A percentile compares a stretch with the other conserved stretches of the same genome.
phyloP scores from a whole-genome alignment of 306 rosid genomes.

The Hippophae tibetana region DNA sequence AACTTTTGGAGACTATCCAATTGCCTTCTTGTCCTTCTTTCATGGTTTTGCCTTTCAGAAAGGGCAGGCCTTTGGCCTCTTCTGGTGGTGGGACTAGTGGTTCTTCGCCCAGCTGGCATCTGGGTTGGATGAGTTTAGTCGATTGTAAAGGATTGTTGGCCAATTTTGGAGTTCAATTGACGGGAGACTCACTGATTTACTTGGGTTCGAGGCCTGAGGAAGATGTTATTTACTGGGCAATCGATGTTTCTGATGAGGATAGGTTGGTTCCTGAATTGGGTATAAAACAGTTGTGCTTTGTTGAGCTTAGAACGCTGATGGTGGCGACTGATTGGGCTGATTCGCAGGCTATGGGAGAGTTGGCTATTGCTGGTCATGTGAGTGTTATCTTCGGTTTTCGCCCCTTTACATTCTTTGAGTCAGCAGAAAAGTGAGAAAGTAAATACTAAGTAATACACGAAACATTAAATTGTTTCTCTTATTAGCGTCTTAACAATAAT shows the following conservation, averaged over 20 bases:
- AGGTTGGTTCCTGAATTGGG: constrained; percentile 35
- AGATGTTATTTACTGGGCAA: constrained; percentile 65
- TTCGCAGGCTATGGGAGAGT: constrained; percentile 40
- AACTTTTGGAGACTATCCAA: constrained; percentile 26
- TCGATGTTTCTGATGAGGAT: constrained; percentile 52
- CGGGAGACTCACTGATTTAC: constrained; percentile 53
- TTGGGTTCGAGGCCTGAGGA: constrained; percentile 51
- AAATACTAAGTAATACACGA: too few species aligned
- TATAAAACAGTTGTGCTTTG: constrained; percentile 33
- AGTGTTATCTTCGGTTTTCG: constrained; percentile 14
- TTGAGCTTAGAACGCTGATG: constrained; percentile 78
- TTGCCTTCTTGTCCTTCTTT: constrained; percentile 37
- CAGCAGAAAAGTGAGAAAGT: too few species aligned
- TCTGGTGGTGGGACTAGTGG: constrained; percentile 19
- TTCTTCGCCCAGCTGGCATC: constrained; percentile 44
- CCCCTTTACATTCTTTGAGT: background rate
- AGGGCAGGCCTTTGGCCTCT: constrained; percentile 62
- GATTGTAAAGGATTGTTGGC: constrained; percentile 35
- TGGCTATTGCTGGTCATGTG: constrained; percentile 92
- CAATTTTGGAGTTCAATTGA: constrained; percentile 36
- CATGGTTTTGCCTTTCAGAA: constrained; percentile 67
- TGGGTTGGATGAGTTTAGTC: constrained; percentile 67
- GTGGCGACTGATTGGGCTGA: constrained; percentile 87
- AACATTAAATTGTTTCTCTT: too few species aligned
- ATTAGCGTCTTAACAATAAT: too few species aligned